Conservation (phyloP, 2,329 filamentous ascomycete genomes). For the Colletotrichum simmondsii region DNA sequence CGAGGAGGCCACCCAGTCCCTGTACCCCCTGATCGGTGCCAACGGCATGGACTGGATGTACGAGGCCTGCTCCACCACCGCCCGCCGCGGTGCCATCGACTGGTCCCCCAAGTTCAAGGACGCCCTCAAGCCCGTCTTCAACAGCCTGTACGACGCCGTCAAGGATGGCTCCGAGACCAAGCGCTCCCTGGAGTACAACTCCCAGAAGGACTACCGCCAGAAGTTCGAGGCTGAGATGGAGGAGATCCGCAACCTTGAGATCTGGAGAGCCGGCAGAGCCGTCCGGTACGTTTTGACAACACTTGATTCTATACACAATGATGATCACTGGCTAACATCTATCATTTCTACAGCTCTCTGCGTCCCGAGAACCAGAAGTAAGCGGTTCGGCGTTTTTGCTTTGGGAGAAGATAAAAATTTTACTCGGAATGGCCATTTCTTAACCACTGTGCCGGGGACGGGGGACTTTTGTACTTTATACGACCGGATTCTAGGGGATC, state of each 20-base stretch:
- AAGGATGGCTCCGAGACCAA: slow-evolving; percentile 92
- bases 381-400: slow-evolving; percentile 38
- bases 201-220: slow-evolving; percentile 94
- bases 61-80: slow-evolving; percentile 98
- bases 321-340: slow-evolving; percentile 35
- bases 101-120: slow-evolving; percentile 98
- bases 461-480: slow-evolving; percentile 48
- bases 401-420: slow-evolving; percentile 24
- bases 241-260: slow-evolving; percentile 97
- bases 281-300: slow-evolving; percentile 72
- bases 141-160: slow-evolving; percentile 94
- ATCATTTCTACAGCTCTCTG: slow-evolving; percentile 65
- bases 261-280: slow-evolving; percentile 98
- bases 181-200: slow-evolving; percentile 97
- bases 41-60: slow-evolving; percentile 99
- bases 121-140: slow-evolving; percentile 98
- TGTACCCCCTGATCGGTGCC: slow-evolving; percentile 97
- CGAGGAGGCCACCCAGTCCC: slow-evolving; percentile 97
- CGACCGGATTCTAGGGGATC: slow-evolving; percentile 42
- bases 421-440: slow-evolving; percentile 29
- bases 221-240: slow-evolving; percentile 98
- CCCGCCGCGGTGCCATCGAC: slow-evolving; percentile 97
- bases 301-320: slow-evolving; percentile 32
- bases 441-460: slow-evolving; percentile 31
- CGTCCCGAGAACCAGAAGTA: slow-evolving; percentile 90